Base-by-base conservation (phyloP, 2,329 filamentous ascomycete genomes). In the Ophiostoma perfectum region DNA sequence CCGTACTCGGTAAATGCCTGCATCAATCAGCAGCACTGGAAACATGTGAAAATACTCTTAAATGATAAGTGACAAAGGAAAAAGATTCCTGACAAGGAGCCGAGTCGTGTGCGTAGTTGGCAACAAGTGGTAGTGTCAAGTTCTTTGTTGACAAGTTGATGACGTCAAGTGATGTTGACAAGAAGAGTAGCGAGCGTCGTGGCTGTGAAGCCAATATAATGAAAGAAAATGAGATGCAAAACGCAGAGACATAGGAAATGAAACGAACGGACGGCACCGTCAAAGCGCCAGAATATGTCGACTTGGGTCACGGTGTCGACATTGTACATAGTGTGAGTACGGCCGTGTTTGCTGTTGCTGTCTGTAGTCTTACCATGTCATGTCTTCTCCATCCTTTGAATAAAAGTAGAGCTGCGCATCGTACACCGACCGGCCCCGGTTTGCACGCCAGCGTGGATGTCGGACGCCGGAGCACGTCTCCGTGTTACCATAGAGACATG, bases 401-500 rank as follows among this genome's bases (percentile, higher is more conserved):
- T 18, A 44, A 4, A 44, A 42, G n/a, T 63, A 63, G 11, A 42
- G 11, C 16, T 63, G 60, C 39, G 39, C 8, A 7, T 27, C 60
- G n/a, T 42, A 63, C 4, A 38, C 42, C 3, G 18, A 47, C 18
- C 11, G 41, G n/a, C 63, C n/a, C 16, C 8, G 11, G 4, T 8
- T 39, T 11, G 67, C 70, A 11, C 41, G 58, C 7, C 63, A 44
- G 14, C 67, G 62, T n/a, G 66, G 67, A 39, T 67, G 67, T 69
- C 70, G 14, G 7, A 39, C 62, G 47, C 67, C 70, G 4, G 70
- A 71, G 42, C 70, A 71, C 6, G 70, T 71, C 12, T 71, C 70
- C 1, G 70, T 71, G 18, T 71, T 71, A 4, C 70, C 70, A 67
- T 67, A 71, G 55, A 67, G 55, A 36, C 70, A 71, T 6, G 63